Base-by-base conservation (phyloP, 2,329 filamentous ascomycete genomes). In the Alternaria sp. region DNA sequence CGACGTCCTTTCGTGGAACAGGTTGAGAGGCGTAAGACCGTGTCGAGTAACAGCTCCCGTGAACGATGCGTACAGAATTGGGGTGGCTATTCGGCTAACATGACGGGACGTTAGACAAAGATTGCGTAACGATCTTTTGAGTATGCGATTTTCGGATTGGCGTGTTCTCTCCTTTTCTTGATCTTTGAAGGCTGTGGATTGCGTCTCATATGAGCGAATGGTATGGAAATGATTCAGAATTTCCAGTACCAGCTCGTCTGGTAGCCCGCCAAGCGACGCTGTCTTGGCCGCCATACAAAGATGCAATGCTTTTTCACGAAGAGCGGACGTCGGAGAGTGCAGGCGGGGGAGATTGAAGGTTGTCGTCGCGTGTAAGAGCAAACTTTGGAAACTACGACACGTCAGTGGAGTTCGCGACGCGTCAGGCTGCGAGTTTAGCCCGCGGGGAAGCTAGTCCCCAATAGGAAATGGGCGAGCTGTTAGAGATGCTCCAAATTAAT, bases 41-140 rank as follows among this genome's bases (percentile, higher is more conserved):
- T 59, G 20, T 38, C 38, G 51, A 2, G 70, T 70, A 4, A 67
- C 49, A 14, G 63, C 66, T n/a, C 68, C 63, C 4, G 54, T 41
- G 30, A 71, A 73, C 3, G 72, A 68, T 6, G 64, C 54, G 54
- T 76, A 75, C 10, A 77, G 60, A 22, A 61, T 40, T 2, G 73
- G 71, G 11, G 63, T 60, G 3, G 68, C 58, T 4, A 77, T 63
- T 6, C 52, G 49, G 22, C 64, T 65, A 6, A 76, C 43, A 11
- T 49, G 60, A 32, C 34, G 61, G 25, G 64, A 73, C 4, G 67
- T 61, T 4, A 74, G 60, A 49, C 65, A 68, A 2, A 75, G 62
- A 1, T 65, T 52, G 51, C 71, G 25, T 14, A 76, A 38, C 9
- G 71, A 36, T 7, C 40, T 40, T 32, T 68, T 64, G 11, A 68